Conservation (phyloP, 2,329 filamentous ascomycete species). For the Colletotrichum aenigma region DNA sequence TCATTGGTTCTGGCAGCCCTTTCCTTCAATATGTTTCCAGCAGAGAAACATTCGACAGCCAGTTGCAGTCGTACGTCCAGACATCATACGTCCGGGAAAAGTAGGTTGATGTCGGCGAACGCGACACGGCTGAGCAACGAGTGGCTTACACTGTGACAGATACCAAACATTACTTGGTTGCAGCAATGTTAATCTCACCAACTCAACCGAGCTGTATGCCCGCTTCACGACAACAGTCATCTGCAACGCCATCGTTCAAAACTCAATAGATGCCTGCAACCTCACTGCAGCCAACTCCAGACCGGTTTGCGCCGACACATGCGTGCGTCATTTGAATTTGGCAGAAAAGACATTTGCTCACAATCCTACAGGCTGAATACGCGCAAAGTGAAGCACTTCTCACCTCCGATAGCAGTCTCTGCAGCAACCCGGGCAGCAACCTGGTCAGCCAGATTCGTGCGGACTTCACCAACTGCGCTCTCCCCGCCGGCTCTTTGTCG, state of each 20-base stretch:
- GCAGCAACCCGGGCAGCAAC: slow-evolving; percentile 67
- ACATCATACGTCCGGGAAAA: slow-evolving; percentile 77
- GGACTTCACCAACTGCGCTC: slow-evolving; percentile 88
- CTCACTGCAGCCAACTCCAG: slow-evolving; percentile 67
- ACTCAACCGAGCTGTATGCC: slow-evolving; percentile 85
- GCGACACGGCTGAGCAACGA: background rate
- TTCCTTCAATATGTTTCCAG: slow-evolving; percentile 86
- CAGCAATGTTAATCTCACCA: slow-evolving; percentile 73
- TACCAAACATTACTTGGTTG: slow-evolving; percentile 86
- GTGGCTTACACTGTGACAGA: slow-evolving; percentile 50
- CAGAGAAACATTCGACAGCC: slow-evolving; percentile 75
- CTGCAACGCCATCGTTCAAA: slow-evolving; percentile 93
- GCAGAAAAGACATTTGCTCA: slow-evolving; percentile 27
- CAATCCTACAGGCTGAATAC: slow-evolving; percentile 67
- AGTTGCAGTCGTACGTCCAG: slow-evolving; percentile 74
- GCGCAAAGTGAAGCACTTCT: slow-evolving; percentile 90
- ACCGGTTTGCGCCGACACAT: slow-evolving; percentile 89
- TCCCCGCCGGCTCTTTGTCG: slow-evolving; percentile 80
- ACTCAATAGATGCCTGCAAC: slow-evolving; percentile 74
- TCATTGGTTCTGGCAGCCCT: slow-evolving; percentile 59
- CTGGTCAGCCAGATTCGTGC: slow-evolving; percentile 81
- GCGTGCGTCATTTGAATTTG: slow-evolving; percentile 57
- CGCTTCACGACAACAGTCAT: slow-evolving; percentile 91
- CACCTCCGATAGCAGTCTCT: slow-evolving; percentile 74
- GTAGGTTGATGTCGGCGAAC: slow-evolving; percentile 58